phyloP scores from a whole-genome alignment of 805 yeast species.

The Citeromyces matritensis region DNA sequence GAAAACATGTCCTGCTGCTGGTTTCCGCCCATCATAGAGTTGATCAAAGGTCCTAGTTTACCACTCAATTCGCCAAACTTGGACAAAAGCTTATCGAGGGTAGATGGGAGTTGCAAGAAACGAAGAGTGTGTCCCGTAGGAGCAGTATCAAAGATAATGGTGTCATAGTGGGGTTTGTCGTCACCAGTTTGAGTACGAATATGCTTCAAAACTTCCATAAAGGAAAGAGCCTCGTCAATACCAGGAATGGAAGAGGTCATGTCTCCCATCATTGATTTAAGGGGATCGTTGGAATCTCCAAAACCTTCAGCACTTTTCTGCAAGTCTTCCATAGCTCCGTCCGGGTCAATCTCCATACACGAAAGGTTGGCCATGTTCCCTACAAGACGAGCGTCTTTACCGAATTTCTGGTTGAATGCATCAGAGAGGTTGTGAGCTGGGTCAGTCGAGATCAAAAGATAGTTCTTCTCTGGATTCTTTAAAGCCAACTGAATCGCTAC shows the following conservation, averaged over 20 bases:
- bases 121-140: constrained; percentile 98
- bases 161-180: constrained; percentile 43
- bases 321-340: constrained; percentile 83
- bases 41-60: constrained; percentile 82
- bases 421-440: constrained; percentile 98
- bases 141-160: constrained; percentile 97
- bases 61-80: constrained; percentile 81
- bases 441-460: constrained; percentile 85
- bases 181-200: constrained; percentile 55
- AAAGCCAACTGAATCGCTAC: constrained; percentile 88
- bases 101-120: constrained; percentile 87
- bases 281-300: constrained; percentile 45
- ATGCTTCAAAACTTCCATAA: constrained; percentile 96
- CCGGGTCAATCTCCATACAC: constrained; percentile 98
- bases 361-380: constrained; percentile 79
- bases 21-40: constrained; percentile 55
- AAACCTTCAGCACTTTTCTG: constrained; percentile 39
- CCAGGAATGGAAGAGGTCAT: constrained; percentile 95
- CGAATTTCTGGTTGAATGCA: constrained; percentile 96
- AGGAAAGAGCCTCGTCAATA: constrained; percentile 94
- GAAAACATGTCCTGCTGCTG: constrained; percentile 43
- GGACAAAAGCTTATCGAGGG: constrained; percentile 73
- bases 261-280: constrained; percentile 69
- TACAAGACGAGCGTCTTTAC: constrained; percentile 90
- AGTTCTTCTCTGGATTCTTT: constrained; percentile 64